A percentile compares a stretch with the other conserved stretches of the same genome.
Evolutionary conservation across 176 grass and related monocot species (phyloP).

Genomic region (Metroxylon sagu): DNA sequence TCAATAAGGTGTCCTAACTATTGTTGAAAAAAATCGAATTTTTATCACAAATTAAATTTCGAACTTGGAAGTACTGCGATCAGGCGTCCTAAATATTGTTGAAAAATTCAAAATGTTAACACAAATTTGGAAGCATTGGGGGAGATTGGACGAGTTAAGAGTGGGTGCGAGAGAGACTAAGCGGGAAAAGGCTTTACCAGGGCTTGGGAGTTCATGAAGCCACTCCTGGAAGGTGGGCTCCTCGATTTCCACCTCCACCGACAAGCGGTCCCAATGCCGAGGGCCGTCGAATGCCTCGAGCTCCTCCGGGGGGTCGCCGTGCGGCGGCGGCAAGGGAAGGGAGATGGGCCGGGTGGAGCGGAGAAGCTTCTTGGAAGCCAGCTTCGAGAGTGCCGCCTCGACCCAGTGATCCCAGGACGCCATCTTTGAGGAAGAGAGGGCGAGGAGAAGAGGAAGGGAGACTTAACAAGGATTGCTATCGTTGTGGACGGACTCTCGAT

Average conservation of each 20-base stretch:
- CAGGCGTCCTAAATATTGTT: too few species aligned
- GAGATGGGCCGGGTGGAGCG: constrained; percentile 49
- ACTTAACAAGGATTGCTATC: too few species aligned
- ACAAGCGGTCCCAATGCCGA: constrained; percentile 53
- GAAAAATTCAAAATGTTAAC: too few species aligned
- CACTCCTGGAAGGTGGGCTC: constrained; percentile 46
- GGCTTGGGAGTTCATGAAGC: constrained; percentile 49
- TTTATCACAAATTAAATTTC: not conserved
- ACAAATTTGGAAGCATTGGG: too few species aligned
- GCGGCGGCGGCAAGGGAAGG: constrained; percentile 7
- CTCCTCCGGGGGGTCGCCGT: not conserved
- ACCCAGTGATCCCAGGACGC: constrained; percentile 52
- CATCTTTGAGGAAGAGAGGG: constrained; percentile 28
- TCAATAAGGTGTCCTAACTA: too few species aligned
- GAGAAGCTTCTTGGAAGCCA: constrained; percentile 53
- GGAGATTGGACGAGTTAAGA: too few species aligned
- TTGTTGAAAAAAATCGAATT: constrained; percentile 7
- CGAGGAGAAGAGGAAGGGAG: not conserved
- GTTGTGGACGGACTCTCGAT: too few species aligned
- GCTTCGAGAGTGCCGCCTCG: constrained; percentile 34
- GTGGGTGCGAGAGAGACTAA: too few species aligned
- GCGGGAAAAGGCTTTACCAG: not conserved
- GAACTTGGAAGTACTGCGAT: not conserved
- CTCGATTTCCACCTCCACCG: constrained; percentile 54
- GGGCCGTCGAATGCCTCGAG: constrained; percentile 34